phyloP scores from a whole-genome alignment of 441 rosid species.

The Viola pubescens region DNA sequence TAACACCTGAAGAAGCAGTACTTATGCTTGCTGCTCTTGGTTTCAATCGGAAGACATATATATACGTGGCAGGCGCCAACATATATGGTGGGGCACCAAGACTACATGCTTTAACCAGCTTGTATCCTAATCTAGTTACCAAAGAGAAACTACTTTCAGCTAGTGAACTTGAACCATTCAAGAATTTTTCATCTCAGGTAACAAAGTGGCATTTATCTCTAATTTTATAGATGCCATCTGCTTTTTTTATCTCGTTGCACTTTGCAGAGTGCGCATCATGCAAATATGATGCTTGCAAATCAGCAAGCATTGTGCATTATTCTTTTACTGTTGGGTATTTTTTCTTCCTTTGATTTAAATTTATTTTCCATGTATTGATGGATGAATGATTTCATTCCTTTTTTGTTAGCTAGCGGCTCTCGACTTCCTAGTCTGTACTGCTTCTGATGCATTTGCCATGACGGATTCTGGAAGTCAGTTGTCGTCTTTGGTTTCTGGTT shows the following conservation, averaged over 20 bases:
- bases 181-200: slow-evolving; percentile 91
- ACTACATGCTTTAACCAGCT: slow-evolving; percentile 63
- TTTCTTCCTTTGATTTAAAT: background rate
- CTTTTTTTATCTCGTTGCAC: background rate
- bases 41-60: slow-evolving; percentile 65
- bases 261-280: background rate
- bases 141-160: slow-evolving; percentile 84
- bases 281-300: background rate
- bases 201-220: background rate
- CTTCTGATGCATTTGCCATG: slow-evolving; percentile 90
- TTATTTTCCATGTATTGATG: background rate
- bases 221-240: background rate
- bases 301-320: too few relatives aligned
- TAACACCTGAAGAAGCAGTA: slow-evolving; percentile 91
- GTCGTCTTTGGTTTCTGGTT: slow-evolving; percentile 90
- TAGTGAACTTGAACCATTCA: slow-evolving; percentile 70
- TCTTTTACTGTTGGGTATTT: background rate
- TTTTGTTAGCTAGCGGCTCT: slow-evolving; percentile 70
- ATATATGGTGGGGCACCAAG: slow-evolving; percentile 70
- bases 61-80: slow-evolving; percentile 85
- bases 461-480: slow-evolving; percentile 94
- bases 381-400: slow-evolving; percentile 6
- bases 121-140: slow-evolving; percentile 86
- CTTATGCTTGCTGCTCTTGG: slow-evolving; percentile 97
- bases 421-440: slow-evolving; percentile 80